Base-by-base conservation (phyloP, 1,139 yeast genomes). In the Debaryomyces psychrophilus region DNA sequence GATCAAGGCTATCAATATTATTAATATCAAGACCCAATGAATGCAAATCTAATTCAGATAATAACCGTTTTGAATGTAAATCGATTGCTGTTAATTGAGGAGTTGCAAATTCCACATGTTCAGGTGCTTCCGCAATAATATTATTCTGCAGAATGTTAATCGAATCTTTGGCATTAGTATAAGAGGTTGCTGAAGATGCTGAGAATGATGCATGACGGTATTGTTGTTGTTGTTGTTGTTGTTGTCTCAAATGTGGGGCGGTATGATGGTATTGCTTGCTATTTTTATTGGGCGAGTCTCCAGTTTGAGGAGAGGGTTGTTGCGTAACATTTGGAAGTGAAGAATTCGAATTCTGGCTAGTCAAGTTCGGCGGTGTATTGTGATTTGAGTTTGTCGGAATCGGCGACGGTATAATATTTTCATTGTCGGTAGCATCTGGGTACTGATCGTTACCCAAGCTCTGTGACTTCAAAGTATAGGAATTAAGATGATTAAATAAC, bases 151-250 rank as follows among this genome's bases (percentile, higher is more conserved):
- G 66, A 37, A 68, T 65, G 25, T 53, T 48, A 45, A 61, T 48
- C 6, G 75, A 71, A 31, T 81, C 85, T 52, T 73, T 73, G 38
- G 68, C 62, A 38, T 79, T 79, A 2, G 88, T 77, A 59, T 90
- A 90, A 0, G 95, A 82, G 9, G 79, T 68, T 0, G 90, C 82
- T 9, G 89, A 80, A 1, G 90, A 82, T 0, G 97, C 97, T 5
- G 90, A 83, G 60, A 88, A 90, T 1, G 96, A 89, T 26, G 87
- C 85, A 59, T 87, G 93, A 34, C 96, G 59, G 41, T 50, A 55
- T 34, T 55, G 49, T 48, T 47, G 37, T n/a, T 40, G 35, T 18
- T 35, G 34, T 15, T 31, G 46, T 8, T 28, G 35, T 18, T 35
- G 34, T 15, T 31, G 46, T 8, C 34, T 26, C 12, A 49, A 40